A percentile compares a stretch with the other conserved stretches of the same genome.
Evolutionary conservation across 768 basidiomycete species (phyloP).

Genomic region (Myochromella boudieri): DNA sequence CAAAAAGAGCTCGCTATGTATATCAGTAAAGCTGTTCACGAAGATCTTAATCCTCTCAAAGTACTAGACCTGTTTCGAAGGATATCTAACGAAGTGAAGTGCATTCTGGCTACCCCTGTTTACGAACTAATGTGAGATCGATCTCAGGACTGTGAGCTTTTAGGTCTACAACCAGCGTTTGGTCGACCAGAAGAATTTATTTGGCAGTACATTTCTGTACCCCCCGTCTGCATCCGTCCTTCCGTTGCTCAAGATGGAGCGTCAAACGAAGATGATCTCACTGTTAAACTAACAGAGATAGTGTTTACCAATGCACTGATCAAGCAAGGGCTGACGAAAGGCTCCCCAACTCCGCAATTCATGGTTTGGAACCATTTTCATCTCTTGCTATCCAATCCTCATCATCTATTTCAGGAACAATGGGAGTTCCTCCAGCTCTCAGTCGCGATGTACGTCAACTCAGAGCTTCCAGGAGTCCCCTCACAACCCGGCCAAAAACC

Average conservation of each 20-base stretch:
- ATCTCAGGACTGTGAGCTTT: constrained; percentile 85
- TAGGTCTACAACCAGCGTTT: constrained; percentile 84
- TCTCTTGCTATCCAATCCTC: not conserved
- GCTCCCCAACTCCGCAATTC: constrained; percentile 83
- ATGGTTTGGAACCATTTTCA: constrained; percentile 56
- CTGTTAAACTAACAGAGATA: constrained; percentile 96
- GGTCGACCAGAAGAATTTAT: constrained; percentile 96
- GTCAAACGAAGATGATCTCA: constrained; percentile 97
- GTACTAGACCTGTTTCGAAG: constrained; percentile 89
- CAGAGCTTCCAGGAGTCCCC: constrained; percentile 91
- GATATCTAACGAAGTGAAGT: constrained; percentile 83
- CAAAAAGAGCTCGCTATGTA: constrained; percentile 86
- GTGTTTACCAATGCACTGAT: constrained; percentile 93
- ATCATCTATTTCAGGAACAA: constrained; percentile 67
- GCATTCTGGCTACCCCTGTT: not conserved
- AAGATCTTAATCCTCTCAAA: constrained; percentile 93
- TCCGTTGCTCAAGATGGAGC: constrained; percentile 98
- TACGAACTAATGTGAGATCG: not conserved
- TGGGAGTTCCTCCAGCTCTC: constrained; percentile 97
- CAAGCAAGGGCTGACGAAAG: constrained; percentile 85
- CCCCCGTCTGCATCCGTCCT: constrained; percentile 95
- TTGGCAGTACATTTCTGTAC: constrained; percentile 99
- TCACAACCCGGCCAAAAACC: constrained; percentile 89
- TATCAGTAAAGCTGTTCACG: constrained; percentile 83
- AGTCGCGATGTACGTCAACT: constrained; percentile 98